These are phyloP conservation scores for Colletotrichum noveboracense DNA, from an alignment of 2,329 filamentous ascomycete genomes.

Conservation along the genomic window DNA sequence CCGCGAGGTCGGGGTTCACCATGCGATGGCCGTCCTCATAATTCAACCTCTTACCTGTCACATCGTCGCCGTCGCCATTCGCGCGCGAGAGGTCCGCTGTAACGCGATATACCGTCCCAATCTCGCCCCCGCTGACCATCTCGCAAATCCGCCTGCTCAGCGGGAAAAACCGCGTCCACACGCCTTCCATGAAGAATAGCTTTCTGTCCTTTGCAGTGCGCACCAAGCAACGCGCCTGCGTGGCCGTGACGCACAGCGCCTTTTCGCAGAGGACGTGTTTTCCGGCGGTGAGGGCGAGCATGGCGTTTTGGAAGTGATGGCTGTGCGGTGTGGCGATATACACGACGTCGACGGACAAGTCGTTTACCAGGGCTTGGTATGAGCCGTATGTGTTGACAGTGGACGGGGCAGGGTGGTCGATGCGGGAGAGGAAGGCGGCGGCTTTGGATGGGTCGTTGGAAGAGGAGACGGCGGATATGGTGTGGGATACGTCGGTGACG, in stretches of 20 bases:
- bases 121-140: conserved; percentile 58
- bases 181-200: conserved; percentile 82
- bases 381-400: conserved; percentile 77
- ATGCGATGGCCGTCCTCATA: conserved; percentile 72
- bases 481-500: conserved; percentile 76
- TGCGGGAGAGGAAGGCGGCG: conserved; percentile 82
- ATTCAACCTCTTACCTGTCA: conserved; percentile 43
- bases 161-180: conserved; percentile 91
- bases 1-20: conserved; percentile 81
- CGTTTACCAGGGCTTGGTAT: conserved; percentile 80
- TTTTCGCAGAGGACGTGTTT: conserved; percentile 94
- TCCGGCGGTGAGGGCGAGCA: conserved; percentile 79
- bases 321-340: conserved; percentile 92
- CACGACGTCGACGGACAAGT: conserved; percentile 80
- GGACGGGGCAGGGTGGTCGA: conserved; percentile 69
- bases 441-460: conserved; percentile 80
- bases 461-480: conserved; percentile 73
- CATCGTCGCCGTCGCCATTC: conserved; percentile 54
- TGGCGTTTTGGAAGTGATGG: conserved; percentile 90
- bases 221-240: conserved; percentile 76
- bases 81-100: conserved; percentile 65
- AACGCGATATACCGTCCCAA: conserved; percentile 67
- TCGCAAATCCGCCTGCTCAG: conserved; percentile 77
- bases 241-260: conserved; percentile 82
- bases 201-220: conserved; percentile 74